These are phyloP conservation scores for Phytophthora parvispora DNA, from an alignment of 352 stramenopile species.

Conservation along the genomic window DNA sequence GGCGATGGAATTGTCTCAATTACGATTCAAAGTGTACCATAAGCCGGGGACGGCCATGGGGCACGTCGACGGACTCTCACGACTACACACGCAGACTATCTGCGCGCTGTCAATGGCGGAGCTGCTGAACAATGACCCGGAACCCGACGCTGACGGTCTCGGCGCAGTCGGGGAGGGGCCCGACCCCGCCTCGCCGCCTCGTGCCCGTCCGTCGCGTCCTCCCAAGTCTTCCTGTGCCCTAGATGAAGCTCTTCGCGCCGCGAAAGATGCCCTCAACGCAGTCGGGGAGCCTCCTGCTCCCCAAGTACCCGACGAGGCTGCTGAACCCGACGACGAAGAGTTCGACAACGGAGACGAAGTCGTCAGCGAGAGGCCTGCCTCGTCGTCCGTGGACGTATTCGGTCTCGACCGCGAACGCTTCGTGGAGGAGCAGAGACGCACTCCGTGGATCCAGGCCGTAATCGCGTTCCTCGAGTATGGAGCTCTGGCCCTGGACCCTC, in stretches of 20 bases:
- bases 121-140: not conserved
- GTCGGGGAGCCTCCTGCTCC: not conserved
- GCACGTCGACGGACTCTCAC: not conserved
- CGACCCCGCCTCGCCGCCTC: not conserved
- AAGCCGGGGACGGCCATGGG: not conserved
- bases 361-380: too few species aligned
- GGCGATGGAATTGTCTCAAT: not conserved
- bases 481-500: slow-evolving; percentile 1
- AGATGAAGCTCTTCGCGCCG: not conserved
- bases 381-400: not conserved
- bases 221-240: not conserved
- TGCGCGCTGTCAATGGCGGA: not conserved
- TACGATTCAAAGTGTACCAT: not conserved
- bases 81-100: not conserved
- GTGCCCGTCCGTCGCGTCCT: too few species aligned
- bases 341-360: too few species aligned
- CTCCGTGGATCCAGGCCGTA: slow-evolving; percentile 4
- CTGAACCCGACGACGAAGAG: too few species aligned
- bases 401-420: not conserved
- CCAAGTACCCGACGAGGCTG: too few species aligned
- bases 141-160: not conserved
- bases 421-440: too few species aligned
- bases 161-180: not conserved
- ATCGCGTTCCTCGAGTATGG: not conserved
- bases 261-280: not conserved